Percentiles rank a stretch among this genome's conserved stretches.
Conservation (phyloP, 495 filamentous ascomycete species). For the Aspergillus olivimuriae region DNA sequence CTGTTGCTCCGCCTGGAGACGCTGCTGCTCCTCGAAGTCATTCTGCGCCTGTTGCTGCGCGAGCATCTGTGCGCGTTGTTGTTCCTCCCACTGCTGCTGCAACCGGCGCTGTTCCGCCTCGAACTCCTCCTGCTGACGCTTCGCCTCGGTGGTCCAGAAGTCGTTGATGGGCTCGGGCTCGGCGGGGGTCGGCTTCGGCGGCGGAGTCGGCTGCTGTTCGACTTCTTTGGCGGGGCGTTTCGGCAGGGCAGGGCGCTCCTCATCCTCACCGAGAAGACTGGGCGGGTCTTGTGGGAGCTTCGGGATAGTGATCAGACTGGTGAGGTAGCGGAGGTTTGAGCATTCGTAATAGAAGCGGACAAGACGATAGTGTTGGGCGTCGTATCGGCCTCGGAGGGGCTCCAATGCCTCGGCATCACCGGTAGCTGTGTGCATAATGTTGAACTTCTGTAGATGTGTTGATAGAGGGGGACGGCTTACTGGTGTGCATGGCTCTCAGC, state of each 20-base stretch:
- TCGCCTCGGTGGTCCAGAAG: constrained; percentile 93
- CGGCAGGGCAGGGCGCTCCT: constrained; percentile 76
- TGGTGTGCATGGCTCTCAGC: constrained; percentile 93
- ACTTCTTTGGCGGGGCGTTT: constrained; percentile 64
- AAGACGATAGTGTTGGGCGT: constrained; percentile 91
- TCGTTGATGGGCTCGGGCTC: constrained; percentile 95
- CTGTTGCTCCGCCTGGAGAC: constrained; percentile 81
- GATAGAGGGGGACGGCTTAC: constrained; percentile 39
- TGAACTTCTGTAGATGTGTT: too few relatives aligned
- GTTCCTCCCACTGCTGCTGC: constrained; percentile 69
- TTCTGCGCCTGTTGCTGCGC: constrained; percentile 75
- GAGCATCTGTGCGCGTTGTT: constrained; percentile 74
- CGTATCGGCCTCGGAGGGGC: constrained; percentile 78
- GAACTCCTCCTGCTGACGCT: constrained; percentile 85
- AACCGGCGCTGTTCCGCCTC: constrained; percentile 86
- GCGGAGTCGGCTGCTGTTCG: constrained; percentile 55
- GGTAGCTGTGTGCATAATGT: too few relatives aligned
- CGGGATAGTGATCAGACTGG: constrained; percentile 90
- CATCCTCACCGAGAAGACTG: constrained; percentile 76
- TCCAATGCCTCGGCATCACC: constrained; percentile 94
- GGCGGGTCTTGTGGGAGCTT: constrained; percentile 94
- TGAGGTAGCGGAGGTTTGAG: constrained; percentile 92
- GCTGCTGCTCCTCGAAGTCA: constrained; percentile 94
- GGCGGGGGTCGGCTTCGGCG: constrained; percentile 54
- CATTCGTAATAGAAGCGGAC: constrained; percentile 99